Base-by-base conservation (phyloP, 1,139 yeast species). In the Scheffersomyces titani region DNA sequence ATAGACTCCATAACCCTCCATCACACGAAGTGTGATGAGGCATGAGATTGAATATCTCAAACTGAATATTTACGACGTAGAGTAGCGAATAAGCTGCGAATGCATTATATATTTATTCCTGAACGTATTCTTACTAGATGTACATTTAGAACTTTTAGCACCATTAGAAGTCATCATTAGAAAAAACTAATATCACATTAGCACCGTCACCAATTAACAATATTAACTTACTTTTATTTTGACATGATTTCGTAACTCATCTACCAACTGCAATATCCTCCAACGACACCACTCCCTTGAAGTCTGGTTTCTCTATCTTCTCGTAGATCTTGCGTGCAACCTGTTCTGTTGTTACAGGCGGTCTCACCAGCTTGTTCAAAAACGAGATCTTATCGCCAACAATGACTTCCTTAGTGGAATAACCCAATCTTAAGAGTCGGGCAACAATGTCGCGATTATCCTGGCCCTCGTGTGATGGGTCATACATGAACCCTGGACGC, bases 401-500 rank as follows among this genome's bases (percentile, higher is more conserved):
- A 3, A 73, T 52, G 6, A 65, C 58, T n/a, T 76, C 67, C 59
- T 87, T 86, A 3, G 81, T 73, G 52, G 73, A 71, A 55, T 80
- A 77, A 30, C 83, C 74, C 5, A 77, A 51, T 54, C 77, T 63
- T 49, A 77, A 63, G 11, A 72, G 63, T 5, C 61, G 59, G 46
- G 72, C 70, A 22, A 78, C 54, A 2, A 69, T 55, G 56, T 70
- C 73, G 50, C 83, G 69, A 49, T 76, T 70, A 47, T 71, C 70
- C 50, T 60, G 47, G 1, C 55, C 52, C 64, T 52, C 71, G 58
- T 72, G 75, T 13, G 72, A 63, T 51, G 76, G 84, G 66, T 90
- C 96, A 65, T 76, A 89, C 94, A 92, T 88, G 61, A 91, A 84
- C 0, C 96, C 96, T 0, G 98, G 97, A 60, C 97, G 78, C 70